phyloP scores from a whole-genome alignment of 371 early-diverging fungal species.

The Mortierella sp. region DNA sequence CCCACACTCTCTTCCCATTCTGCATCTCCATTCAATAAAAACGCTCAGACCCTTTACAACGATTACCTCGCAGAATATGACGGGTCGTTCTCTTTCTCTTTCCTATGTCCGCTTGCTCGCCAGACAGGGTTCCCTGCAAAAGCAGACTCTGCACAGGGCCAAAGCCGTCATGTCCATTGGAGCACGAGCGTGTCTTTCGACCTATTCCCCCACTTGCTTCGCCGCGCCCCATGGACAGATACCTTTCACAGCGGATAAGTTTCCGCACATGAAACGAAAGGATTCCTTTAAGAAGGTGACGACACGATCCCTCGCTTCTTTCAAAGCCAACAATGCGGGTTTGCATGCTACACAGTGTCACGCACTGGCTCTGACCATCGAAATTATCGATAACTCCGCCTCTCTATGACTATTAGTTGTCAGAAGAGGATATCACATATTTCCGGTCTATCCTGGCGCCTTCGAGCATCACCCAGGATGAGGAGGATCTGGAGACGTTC shows the following conservation, averaged over 20 bases:
- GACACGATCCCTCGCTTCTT: too few relatives aligned
- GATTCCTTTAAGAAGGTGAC: slow-evolving; percentile 65
- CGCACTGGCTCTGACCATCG: not conserved
- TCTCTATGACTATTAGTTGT: slow-evolving; percentile 49
- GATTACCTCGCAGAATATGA: not conserved
- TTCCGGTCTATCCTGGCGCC: slow-evolving; percentile 71
- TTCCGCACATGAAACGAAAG: slow-evolving; percentile 55
- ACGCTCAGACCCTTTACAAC: not conserved
- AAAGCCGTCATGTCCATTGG: not conserved
- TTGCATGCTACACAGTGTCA: not conserved
- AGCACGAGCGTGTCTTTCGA: slow-evolving; percentile 17
- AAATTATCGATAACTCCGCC: not conserved
- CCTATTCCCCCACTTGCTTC: slow-evolving; percentile 7
- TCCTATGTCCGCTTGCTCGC: slow-evolving; percentile 1
- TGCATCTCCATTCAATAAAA: not conserved
- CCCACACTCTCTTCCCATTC: slow-evolving; percentile 2
- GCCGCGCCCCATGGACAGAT: slow-evolving; percentile 2
- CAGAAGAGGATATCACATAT: slow-evolving; percentile 66
- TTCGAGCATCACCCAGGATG: slow-evolving; percentile 55
- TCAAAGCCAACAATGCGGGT: not conserved
- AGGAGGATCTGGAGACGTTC: slow-evolving; percentile 70
- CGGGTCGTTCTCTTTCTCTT: slow-evolving; percentile 11
- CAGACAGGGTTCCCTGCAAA: not conserved
- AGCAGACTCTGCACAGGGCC: slow-evolving; percentile 3
- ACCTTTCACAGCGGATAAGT: slow-evolving; percentile 23